Base-by-base conservation (phyloP, 2,329 filamentous ascomycete genomes). In the Balansia obtecta region DNA sequence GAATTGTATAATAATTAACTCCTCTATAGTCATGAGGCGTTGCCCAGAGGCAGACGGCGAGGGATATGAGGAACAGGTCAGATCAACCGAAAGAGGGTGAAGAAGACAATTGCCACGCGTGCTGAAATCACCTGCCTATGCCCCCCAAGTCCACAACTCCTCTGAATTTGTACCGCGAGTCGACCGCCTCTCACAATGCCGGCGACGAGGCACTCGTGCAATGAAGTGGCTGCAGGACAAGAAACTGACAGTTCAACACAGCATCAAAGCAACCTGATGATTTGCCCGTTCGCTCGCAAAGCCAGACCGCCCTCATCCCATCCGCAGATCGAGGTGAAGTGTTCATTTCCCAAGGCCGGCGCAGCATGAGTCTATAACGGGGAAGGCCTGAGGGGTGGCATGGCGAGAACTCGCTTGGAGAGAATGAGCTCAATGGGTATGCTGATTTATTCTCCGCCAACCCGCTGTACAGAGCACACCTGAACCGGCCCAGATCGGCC, bases 301-400 rank as follows among this genome's bases (percentile, higher is more conserved):
- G 62, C 67, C 38, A 62, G 66, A 6, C 63, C 76, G 2, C 76
- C 77, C 0, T 60, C 45, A 60, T 65, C 20, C 65, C 63, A 3
- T 59, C 61, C 0, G 60, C 57, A 56, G 50, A 69, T 45, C 67
- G 80, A 0, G 80, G 78, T 0, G 73, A 71, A 51, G 72, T 71
- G n/a, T 83, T 76, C 58, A 7, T 27, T 22, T 22, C 64, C 83
- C 3, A 71, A 67, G 0, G 77, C 77, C 2, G 80, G 79, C 0
- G 80, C 79, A 0, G 75, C 71, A 12, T 80, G 74, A 0, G 70
- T 79, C 0, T 83, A 82, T 63, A 76, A 80, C 48, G 83, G 77
- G 77, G 79, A 79, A 13, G 76, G 66, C 2, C 57, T 65, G 0
- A 62, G 62, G 37, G 60, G 69, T 13, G 62, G 76, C 40, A 58